phyloP scores from a whole-genome alignment of 192 early-diverging fungal genomes.

The Entomortierella lignicola region DNA sequence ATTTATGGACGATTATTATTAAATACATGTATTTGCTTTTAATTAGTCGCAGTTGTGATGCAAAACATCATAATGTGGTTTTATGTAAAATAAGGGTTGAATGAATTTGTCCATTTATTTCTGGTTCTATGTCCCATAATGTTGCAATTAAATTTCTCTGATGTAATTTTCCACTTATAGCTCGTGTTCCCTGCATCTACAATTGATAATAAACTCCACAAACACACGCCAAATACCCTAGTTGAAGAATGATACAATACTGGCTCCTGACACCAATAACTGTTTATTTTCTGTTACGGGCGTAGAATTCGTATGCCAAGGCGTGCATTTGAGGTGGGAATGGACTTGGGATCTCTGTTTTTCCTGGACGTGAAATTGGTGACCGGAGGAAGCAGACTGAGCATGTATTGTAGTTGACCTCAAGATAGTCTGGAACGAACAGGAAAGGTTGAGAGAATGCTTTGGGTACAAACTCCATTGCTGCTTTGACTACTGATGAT shows the following conservation, averaged over 20 bases:
- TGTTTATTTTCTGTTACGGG: slow-evolving; percentile 60
- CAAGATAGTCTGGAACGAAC: slow-evolving; percentile 96
- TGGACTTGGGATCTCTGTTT: slow-evolving; percentile 94
- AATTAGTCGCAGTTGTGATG: too few relatives aligned
- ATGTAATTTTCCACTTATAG: too few relatives aligned
- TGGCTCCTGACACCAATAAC: too few relatives aligned
- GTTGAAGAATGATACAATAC: too few relatives aligned
- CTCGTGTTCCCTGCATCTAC: too few relatives aligned
- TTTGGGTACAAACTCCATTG: slow-evolving; percentile 70
- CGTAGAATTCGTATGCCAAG: slow-evolving; percentile 94
- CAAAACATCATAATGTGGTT: too few relatives aligned
- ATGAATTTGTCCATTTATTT: background rate
- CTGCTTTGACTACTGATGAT: slow-evolving; percentile 5
- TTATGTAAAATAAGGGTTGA: too few relatives aligned
- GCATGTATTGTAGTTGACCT: slow-evolving; percentile 97
- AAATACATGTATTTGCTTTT: too few relatives aligned
- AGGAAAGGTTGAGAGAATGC: slow-evolving; percentile 92
- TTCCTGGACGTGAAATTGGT: slow-evolving; percentile 86
- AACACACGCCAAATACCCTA: too few relatives aligned
- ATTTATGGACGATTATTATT: slow-evolving; percentile 38
- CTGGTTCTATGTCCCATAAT: background rate
- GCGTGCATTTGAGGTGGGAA: slow-evolving; percentile 91
- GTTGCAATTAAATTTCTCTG: too few relatives aligned
- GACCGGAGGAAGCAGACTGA: slow-evolving; percentile 87
- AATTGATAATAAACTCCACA: too few relatives aligned